Base-by-base conservation (phyloP, 1,139 yeast genomes). In the Hemisphaericaspora xylofermentans region DNA sequence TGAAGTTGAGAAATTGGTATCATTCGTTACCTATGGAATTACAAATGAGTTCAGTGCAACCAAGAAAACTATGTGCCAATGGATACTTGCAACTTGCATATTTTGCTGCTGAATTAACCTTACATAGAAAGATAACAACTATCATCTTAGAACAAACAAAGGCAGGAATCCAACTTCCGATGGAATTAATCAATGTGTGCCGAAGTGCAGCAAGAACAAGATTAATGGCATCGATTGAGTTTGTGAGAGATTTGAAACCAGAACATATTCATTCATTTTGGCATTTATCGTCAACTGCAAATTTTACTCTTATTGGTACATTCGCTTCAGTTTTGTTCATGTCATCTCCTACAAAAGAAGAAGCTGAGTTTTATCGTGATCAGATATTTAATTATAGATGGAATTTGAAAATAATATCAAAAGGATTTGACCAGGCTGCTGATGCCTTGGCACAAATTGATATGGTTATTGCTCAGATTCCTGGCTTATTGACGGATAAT, bases 261-360 rank as follows among this genome's bases (percentile, higher is more conserved):
- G 95, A 88, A 50, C 95, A 88, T 56, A 76, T 86, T 39, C 89
- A 82, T 56, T 80, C 94, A 8, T 88, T 88, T 61, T 89, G 96
- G 96, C 93, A 86, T 60, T 78, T 89, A 2, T 81, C 89, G 4
- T 77, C 95, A 0, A 74, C 91, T 0, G 76, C 87, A 9, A 87
- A 85, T 55, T 80, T 89, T 49, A 82, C 95, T 3, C 64, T 87
- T 35, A 86, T 88, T 41, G 96, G 96, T 2, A 80, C 93, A 0
- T 89, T 89, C 71, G 95, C 96, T 0, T 84, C 94, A 0, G 67
- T 89, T 8, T 64, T 89, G 42, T 86, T 74, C 53, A 79, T 81
- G 25, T 82, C 91, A 0, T 67, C 89, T 1, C 64, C 72, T 9
- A 60, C 75, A 3, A 61, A 73, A 16, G 88, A 80, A 43, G 96